A percentile compares a stretch with the other conserved stretches of the same genome.
phyloP scores from a whole-genome alignment of 2,329 filamentous ascomycete species.

The Purpureocillium lavendulum region DNA sequence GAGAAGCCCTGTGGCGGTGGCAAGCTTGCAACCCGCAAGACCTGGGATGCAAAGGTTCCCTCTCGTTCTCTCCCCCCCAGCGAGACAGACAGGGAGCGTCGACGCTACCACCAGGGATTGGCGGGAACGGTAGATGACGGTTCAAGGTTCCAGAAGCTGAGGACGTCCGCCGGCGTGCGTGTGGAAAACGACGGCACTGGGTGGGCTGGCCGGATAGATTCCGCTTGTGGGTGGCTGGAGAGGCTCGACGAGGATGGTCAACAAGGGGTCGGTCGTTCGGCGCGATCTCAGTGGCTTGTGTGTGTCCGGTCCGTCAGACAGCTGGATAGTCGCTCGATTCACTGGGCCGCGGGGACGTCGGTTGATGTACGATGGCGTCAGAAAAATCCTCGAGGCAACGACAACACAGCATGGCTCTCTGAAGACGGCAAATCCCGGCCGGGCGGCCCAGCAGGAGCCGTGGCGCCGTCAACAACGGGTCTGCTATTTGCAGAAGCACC shows the following conservation, averaged over 20 bases:
- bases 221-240: constrained; percentile 2
- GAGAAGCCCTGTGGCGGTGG: constrained; percentile 3
- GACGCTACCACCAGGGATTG: constrained; percentile 1
- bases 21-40: neutral
- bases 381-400: neutral
- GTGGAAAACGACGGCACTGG: constrained; percentile 3
- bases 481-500: neutral
- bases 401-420: neutral
- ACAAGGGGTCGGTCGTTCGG: neutral
- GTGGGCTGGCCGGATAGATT: constrained; percentile 3
- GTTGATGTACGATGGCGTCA: neutral
- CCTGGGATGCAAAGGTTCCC: no score
- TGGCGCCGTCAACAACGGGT: neutral
- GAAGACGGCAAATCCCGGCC: neutral
- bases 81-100: constrained; percentile 1
- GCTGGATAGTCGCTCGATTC: no score
- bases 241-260: neutral
- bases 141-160: constrained; percentile 3
- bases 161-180: neutral
- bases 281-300: neutral
- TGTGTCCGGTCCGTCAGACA: neutral
- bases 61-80: no score
- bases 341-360: neutral
- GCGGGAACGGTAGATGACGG: neutral
- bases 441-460: neutral